Base-by-base conservation (phyloP, 1,284 basidiomycete species). In the Cryptococcus hybrid region DNA sequence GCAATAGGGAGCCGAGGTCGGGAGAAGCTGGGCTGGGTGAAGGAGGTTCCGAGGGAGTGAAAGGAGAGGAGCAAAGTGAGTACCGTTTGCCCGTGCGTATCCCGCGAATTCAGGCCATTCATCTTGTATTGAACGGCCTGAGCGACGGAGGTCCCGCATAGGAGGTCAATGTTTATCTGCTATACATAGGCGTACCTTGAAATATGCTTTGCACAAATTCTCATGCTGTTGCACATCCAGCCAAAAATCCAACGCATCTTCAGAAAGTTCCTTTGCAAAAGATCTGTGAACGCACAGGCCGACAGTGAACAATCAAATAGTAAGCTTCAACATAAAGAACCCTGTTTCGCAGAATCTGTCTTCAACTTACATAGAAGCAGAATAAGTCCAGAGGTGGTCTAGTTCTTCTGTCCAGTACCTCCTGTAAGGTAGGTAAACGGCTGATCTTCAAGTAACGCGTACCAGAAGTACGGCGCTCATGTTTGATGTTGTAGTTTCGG, bases 191-290 rank as follows among this genome's bases (percentile, higher is more conserved):
- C 74, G 62, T 52, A 77, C 77, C 70, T 97, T 96, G 85, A 99
- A 97, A 79, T 97, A 98, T 6, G 94, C 95, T 59, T 93, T 85
- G 79, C 94, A 99, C 46, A 98, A 85, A 74, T 97, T 97, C 80
- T 98, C 96, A 76, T 99, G 95, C 80, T 98, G 95, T 70, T 97
- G 92, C 2, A 98, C 95, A 73, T 99, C 95, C 38, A 99, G 85
- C 94, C 94, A 99, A 70, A 99, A 99, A 78, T 98, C 95, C 51
- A 99, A 81, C 45, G 94, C 89, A 74, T 98, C 94, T 75, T 97
- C 94, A 55, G 91, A 87, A 38, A 90, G 88, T 79, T 97, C 93
- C 93, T 85, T 75, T 98, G 92, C 44, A 97, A 81, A 94, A 96
- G 61, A 82, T 78, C 77, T 77, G 60, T 42, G 15, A 35, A 45